phyloP scores from a whole-genome alignment of 2,329 filamentous ascomycete species.

The Exophiala bonariae region DNA sequence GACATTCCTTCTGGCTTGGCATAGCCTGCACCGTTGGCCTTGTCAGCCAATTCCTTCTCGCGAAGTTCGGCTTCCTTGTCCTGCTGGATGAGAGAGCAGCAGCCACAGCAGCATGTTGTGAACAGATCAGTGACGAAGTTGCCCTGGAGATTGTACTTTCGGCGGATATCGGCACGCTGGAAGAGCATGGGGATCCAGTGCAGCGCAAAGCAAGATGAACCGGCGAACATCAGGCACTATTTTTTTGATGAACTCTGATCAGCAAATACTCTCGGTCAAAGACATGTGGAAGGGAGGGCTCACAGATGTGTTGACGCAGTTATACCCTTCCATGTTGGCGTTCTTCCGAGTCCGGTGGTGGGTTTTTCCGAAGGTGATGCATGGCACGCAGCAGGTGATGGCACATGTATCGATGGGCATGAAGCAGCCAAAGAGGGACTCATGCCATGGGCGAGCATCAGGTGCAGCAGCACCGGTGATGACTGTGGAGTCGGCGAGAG shows the following conservation, averaged over 20 bases:
- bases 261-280: not conserved
- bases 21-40: constrained; percentile 16
- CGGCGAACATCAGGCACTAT: constrained; percentile 38
- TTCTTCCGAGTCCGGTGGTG: constrained; percentile 32
- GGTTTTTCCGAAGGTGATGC: constrained; percentile 32
- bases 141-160: constrained; percentile 55
- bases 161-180: constrained; percentile 56
- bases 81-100: constrained; percentile 59
- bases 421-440: constrained; percentile 34
- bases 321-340: constrained; percentile 30
- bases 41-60: constrained; percentile 19
- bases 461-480: constrained; percentile 11
- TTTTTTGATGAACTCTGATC: constrained; percentile 4
- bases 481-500: constrained; percentile 12
- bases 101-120: constrained; percentile 54
- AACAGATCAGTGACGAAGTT: constrained; percentile 51
- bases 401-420: constrained; percentile 33
- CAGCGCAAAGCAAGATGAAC: constrained; percentile 33
- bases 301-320: constrained; percentile 30
- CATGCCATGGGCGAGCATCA: constrained; percentile 28
- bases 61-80: constrained; percentile 50
- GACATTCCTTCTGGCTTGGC: constrained; percentile 16
- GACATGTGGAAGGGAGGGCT: not conserved
- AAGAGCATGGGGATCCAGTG: constrained; percentile 48
- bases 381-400: constrained; percentile 31